A percentile compares a stretch with the other conserved stretches of the same genome.
Evolutionary conservation across 257 asterid species (phyloP).

Genomic region (Nicotiana undulata): DNA sequence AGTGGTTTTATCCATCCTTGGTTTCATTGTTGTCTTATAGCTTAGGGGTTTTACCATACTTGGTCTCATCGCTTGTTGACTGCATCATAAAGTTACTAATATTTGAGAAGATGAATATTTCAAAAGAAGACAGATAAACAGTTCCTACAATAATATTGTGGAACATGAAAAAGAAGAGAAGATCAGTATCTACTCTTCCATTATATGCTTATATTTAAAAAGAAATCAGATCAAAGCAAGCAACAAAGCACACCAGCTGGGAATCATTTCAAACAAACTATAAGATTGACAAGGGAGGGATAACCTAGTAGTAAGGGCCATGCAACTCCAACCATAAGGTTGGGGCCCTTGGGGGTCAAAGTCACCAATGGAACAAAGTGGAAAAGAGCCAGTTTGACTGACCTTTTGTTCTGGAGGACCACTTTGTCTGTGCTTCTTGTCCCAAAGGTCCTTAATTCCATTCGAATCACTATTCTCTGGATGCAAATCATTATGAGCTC

Average conservation of each 20-base stretch:
- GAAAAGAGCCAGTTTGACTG: constrained; percentile 9
- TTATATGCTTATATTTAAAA: neutral
- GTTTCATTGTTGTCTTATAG: neutral
- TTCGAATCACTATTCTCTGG: constrained; percentile 39
- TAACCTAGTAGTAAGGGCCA: neutral
- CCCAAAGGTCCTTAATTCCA: constrained; percentile 49
- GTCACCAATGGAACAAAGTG: neutral
- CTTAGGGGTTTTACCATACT: neutral
- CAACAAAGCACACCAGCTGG: neutral
- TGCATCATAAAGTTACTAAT: neutral
- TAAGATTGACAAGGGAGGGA: neutral
- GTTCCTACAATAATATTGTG: neutral
- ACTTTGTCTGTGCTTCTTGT: constrained; percentile 41
- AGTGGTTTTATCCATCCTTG: neutral
- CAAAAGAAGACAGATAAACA: neutral
- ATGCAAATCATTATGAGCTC: constrained; percentile 32
- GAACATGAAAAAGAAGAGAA: neutral
- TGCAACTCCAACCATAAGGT: neutral
- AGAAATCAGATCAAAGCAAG: neutral
- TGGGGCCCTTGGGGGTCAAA: neutral
- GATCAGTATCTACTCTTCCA: neutral
- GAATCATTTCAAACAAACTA: neutral
- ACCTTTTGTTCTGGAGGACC: constrained; percentile 96
- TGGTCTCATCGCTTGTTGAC: neutral
- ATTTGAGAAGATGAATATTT: constrained; percentile 1